Base-by-base conservation (phyloP, 306 rosid species). In the Quillaja saponaria region DNA sequence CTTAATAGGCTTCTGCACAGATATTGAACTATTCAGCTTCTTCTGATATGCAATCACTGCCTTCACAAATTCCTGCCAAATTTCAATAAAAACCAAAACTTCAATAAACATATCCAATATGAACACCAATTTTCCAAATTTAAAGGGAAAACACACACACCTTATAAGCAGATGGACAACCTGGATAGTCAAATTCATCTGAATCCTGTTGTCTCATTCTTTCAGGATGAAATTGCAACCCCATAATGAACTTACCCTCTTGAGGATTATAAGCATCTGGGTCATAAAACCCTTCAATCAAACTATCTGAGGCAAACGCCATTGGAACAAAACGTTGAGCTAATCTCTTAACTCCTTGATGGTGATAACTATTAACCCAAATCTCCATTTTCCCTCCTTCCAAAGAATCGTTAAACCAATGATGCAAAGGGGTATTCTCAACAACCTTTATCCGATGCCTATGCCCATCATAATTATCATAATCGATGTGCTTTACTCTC, bases 231-330 rank as follows among this genome's bases (percentile, higher is more conserved):
- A 91, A 91, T 37, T 91, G 98, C 49, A 91, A 85, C 1, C 96
- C 96, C 98, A 91, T 91, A 2, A 91, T 88, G 19, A 91, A 91
- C 76, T 91, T 91, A 0, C 97, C 96, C 71, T 86, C 95, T 46
- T 86, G 88, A 0, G 95, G 96, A 69, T 84, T 84, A 72, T 88
- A 88, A 73, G 88, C 95, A 78, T 86, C 96, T 0, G 90, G 88
- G 20, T 91, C 96, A 63, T 91, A 91, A 67, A 88, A 88, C 42
- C 92, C 96, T 82, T 91, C 95, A 17, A 86, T 69, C 77, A 91
- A 76, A 51, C 96, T 86, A 84, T 91, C 98, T 1, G 82, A 75
- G 0, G 96, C 82, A 73, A 77, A 86, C 2, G 98, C 87, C 92
- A 91, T 91, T 5, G 98, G 92, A 7, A 82, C 84, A 73, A 88